Conservation (phyloP, 2,329 filamentous ascomycete species). For the Lachnellula occidentalis region DNA sequence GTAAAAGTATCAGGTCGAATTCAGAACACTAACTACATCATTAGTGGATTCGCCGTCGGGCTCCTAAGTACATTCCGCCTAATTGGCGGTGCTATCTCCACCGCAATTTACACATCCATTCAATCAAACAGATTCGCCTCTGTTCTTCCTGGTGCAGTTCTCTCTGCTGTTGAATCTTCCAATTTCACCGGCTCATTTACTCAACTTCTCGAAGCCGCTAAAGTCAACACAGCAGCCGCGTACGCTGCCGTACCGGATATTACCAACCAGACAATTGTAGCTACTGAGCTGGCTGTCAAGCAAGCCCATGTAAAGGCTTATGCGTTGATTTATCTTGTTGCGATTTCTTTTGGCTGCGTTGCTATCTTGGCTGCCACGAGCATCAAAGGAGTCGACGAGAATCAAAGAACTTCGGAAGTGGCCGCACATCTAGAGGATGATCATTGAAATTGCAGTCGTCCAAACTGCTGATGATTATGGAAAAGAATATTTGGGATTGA, state of each 20-base stretch:
- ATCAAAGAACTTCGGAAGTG: slow-evolving; percentile 29
- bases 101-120: slow-evolving; percentile 35
- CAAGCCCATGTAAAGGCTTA: slow-evolving; percentile 32
- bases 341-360: slow-evolving; percentile 33
- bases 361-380: slow-evolving; percentile 30
- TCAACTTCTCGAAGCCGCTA: not conserved
- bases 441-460: too few relatives aligned
- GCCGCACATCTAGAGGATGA: slow-evolving; percentile 28
- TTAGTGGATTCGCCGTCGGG: slow-evolving; percentile 33
- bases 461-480: too few relatives aligned
- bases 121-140: slow-evolving; percentile 28
- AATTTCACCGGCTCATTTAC: not conserved
- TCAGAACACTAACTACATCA: not conserved
- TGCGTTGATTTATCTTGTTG: slow-evolving; percentile 32
- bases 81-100: slow-evolving; percentile 34
- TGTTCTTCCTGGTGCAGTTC: slow-evolving; percentile 26
- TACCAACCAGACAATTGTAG: not conserved
- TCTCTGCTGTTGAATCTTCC: slow-evolving; percentile 14
- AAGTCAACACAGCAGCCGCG: not conserved
- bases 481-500: too few relatives aligned
- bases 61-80: slow-evolving; percentile 34
- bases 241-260: not conserved
- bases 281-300: slow-evolving; percentile 29
- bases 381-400: slow-evolving; percentile 30
- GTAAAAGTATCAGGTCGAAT: too few relatives aligned